phyloP scores from a whole-genome alignment of 805 yeast genomes.

The Pichia rugopelliculosa region DNA sequence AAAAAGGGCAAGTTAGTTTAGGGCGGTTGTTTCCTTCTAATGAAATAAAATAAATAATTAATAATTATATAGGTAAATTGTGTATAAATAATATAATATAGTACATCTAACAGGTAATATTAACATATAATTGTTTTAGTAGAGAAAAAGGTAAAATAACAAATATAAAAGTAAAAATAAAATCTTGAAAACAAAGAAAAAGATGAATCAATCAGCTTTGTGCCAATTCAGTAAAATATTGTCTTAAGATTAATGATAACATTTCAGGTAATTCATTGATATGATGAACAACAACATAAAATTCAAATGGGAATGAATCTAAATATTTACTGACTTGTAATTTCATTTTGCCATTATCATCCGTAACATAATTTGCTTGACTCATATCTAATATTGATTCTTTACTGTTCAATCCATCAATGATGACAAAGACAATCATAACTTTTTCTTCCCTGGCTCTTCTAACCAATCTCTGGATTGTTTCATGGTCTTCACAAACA shows the following conservation, averaged over 20 bases:
- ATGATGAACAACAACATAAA: constrained; percentile 87
- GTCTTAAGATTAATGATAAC: constrained; percentile 82
- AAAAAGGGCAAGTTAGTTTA: no score
- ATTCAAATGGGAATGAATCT: constrained; percentile 95
- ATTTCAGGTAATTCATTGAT: constrained; percentile 87
- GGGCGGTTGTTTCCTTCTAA: no score
- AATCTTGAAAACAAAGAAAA: not conserved
- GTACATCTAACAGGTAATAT: no score
- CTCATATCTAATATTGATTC: constrained; percentile 92
- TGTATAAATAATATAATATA: no score
- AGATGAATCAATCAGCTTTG: constrained; percentile 14
- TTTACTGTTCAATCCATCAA: constrained; percentile 79
- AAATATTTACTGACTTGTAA: constrained; percentile 77
- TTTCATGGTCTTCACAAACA: constrained; percentile 90
- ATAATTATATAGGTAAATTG: no score
- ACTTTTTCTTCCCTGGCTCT: constrained; percentile 86
- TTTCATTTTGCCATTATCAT: constrained; percentile 59
- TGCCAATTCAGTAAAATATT: constrained; percentile 73
- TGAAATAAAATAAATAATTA: no score
- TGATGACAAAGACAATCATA: constrained; percentile 90
- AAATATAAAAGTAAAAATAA: not conserved
- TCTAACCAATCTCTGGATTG: constrained; percentile 76
- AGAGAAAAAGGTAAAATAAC: no score
- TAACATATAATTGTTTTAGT: no score
- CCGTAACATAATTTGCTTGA: constrained; percentile 78